Percentiles rank a stretch among this genome's conserved stretches.
These are phyloP conservation scores for Tephrocybe sp. DNA, from an alignment of 768 basidiomycete species.

Conservation along the genomic window DNA sequence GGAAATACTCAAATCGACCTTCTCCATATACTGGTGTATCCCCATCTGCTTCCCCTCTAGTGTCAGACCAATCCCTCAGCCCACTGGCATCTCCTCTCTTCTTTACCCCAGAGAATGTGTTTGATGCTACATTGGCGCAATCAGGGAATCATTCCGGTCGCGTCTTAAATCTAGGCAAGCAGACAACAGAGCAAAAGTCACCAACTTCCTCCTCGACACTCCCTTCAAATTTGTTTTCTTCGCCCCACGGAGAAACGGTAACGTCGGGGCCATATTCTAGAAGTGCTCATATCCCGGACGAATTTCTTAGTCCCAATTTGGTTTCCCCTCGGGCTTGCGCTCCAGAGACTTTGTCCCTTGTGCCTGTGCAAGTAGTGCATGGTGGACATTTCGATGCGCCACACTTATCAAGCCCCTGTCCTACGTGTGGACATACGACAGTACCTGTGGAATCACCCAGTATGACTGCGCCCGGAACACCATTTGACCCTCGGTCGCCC, in stretches of 20 bases:
- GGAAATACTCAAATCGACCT: no score
- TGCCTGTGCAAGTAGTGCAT: background rate
- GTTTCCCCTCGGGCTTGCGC: conserved; percentile 15
- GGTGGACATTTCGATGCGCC: conserved; percentile 13
- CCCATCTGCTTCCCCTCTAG: background rate
- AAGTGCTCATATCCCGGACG: conserved; percentile 10
- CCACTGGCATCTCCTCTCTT: no score
- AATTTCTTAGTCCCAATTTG: conserved; percentile 17
- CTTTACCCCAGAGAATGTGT: no score
- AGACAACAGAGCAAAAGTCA: no score
- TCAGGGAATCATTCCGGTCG: no score
- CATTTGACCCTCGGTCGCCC: conserved; percentile 15
- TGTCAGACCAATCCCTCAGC: no score
- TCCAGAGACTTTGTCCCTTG: background rate
- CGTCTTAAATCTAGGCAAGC: no score
- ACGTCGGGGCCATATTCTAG: no score
- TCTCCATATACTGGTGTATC: no score
- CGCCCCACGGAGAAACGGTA: no score
- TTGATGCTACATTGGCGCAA: no score
- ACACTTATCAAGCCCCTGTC: background rate
- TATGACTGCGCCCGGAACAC: background rate
- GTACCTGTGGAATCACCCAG: background rate
- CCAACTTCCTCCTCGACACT: background rate
- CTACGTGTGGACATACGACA: background rate
- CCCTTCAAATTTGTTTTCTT: background rate